Conservation (phyloP, 225 moss, liverwort and hornwort genomes). For the Marchantia paleacea region DNA sequence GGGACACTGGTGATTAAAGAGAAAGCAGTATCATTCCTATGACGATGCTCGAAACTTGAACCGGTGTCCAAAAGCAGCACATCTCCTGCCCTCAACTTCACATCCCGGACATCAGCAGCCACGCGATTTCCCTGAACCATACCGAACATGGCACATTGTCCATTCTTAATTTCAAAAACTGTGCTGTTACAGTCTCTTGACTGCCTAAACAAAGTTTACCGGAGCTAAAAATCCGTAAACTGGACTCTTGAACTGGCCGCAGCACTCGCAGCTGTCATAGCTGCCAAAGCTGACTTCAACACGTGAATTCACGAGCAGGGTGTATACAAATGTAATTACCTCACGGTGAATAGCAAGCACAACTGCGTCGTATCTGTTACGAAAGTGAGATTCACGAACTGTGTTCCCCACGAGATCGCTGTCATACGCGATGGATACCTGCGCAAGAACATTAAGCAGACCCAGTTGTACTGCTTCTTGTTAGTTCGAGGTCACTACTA, state of each 20-base stretch:
- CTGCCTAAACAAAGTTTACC: not conserved
- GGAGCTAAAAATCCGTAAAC: no score
- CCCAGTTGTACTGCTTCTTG: not conserved
- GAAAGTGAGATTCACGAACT: not conserved
- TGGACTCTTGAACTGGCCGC: no score
- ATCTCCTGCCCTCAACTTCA: slow-evolving; percentile 8
- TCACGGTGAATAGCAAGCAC: slow-evolving; percentile 9
- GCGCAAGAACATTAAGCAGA: not conserved
- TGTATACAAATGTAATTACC: not conserved
- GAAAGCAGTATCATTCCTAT: slow-evolving; percentile 11
- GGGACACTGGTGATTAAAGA: slow-evolving; percentile 3
- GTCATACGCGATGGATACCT: slow-evolving; percentile 7
- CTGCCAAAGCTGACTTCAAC: no score
- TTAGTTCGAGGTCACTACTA: not conserved
- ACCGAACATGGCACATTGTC: not conserved
- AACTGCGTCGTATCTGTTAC: not conserved
- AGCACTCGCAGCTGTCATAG: no score
- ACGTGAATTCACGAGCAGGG: no score
- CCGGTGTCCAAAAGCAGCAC: slow-evolving; percentile 7
- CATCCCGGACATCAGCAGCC: slow-evolving; percentile 10
- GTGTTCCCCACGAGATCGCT: not conserved
- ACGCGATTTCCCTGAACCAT: not conserved
- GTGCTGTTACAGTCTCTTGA: not conserved
- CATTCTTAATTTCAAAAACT: not conserved
- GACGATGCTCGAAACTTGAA: slow-evolving; percentile 4